Conservation (phyloP, 2,329 filamentous ascomycete genomes). For the Chaetomium globosum region DNA sequence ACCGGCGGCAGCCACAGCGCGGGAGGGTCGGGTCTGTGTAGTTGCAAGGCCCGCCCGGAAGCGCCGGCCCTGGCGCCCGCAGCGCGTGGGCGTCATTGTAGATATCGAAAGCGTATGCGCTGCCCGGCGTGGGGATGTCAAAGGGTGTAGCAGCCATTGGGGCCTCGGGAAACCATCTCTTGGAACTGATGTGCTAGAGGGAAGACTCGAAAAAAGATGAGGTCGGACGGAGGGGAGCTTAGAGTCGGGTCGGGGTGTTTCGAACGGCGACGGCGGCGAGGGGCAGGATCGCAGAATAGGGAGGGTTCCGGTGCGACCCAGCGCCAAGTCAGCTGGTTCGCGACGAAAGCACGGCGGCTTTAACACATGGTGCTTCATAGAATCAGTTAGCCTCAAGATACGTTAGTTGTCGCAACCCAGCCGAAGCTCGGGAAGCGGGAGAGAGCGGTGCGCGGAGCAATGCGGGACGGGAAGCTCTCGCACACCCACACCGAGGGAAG, state of each 20-base stretch:
- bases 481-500: conserved; percentile 16
- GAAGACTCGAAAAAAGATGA: background rate
- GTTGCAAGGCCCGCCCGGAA: conserved; percentile 60
- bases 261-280: conserved; percentile 12
- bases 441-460: conserved; percentile 17
- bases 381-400: conserved; percentile 24
- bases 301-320: conserved; percentile 31
- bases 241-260: conserved; percentile 14
- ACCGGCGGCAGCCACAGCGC: conserved; percentile 63
- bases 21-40: conserved; percentile 58
- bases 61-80: conserved; percentile 35
- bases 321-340: conserved; percentile 36
- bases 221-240: conserved; percentile 28
- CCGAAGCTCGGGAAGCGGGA: conserved; percentile 23
- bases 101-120: conserved; percentile 56
- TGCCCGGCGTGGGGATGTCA: conserved; percentile 48
- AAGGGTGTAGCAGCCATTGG: conserved; percentile 59
- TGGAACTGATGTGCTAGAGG: conserved; percentile 32
- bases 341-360: conserved; percentile 38
- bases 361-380: conserved; percentile 46
- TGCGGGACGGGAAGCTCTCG: conserved; percentile 10
- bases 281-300: conserved; percentile 14
- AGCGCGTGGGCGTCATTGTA: conserved; percentile 51
- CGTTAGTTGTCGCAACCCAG: conserved; percentile 20
- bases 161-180: conserved; percentile 42